phyloP scores from a whole-genome alignment of 192 early-diverging fungal species.

The Funneliformis geosporum region DNA sequence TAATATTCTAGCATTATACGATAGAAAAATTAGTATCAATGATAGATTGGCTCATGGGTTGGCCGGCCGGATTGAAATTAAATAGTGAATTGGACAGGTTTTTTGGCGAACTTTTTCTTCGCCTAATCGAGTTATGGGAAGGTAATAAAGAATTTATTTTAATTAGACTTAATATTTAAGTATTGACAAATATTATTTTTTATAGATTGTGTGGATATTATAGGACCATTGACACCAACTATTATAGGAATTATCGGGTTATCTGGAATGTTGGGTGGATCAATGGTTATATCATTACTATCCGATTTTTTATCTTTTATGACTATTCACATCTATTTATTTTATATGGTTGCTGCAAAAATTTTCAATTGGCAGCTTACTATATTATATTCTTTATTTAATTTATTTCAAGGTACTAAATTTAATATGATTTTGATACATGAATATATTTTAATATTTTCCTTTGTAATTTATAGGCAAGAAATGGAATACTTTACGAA shows the following conservation, averaged over 20 bases:
- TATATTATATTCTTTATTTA: slow-evolving; percentile 84
- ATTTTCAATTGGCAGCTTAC: slow-evolving; percentile 93
- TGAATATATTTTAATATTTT: neutral
- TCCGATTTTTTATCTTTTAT: slow-evolving; percentile 82
- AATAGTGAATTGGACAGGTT: slow-evolving; percentile 89
- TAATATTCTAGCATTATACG: slow-evolving; percentile 57
- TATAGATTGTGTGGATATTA: slow-evolving; percentile 46
- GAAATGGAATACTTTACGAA: slow-evolving; percentile 83
- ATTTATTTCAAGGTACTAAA: slow-evolving; percentile 81
- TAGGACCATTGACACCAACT: slow-evolving; percentile 55
- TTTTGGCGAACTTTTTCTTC: slow-evolving; percentile 87
- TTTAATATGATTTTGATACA: neutral
- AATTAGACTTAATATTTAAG: neutral
- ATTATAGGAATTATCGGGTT: slow-evolving; percentile 74
- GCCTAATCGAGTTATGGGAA: slow-evolving; percentile 87
- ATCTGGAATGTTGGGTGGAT: slow-evolving; percentile 78
- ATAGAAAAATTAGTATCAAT: slow-evolving; percentile 69
- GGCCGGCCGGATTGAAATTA: slow-evolving; percentile 95
- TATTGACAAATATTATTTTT: neutral
- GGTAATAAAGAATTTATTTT: slow-evolving; percentile 39
- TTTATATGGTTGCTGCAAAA: slow-evolving; percentile 90
- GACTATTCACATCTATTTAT: slow-evolving; percentile 92
- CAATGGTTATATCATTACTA: slow-evolving; percentile 80
- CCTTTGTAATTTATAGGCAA: slow-evolving; percentile 52
- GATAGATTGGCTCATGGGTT: slow-evolving; percentile 87